Percentiles rank a stretch among this genome's conserved stretches.
These are phyloP conservation scores for Melampsora americana DNA, from an alignment of 1,284 basidiomycete genomes.

Conservation along the genomic window DNA sequence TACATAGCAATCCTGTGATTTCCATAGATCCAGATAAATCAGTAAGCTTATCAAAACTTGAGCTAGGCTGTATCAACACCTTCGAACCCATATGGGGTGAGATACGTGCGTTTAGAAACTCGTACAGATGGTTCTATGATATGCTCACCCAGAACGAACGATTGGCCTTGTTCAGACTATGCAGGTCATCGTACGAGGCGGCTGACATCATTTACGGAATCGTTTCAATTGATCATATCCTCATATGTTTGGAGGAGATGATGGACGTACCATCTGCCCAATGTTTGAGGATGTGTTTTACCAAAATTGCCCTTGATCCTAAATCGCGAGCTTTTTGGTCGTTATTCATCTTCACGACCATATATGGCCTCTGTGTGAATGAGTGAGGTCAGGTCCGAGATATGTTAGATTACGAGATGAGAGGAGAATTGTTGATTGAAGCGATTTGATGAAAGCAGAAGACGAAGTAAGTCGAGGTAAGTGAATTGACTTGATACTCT, in stretches of 20 bases:
- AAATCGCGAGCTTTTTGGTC: conserved; percentile 30
- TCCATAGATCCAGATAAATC: background rate
- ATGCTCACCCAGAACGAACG: conserved; percentile 21
- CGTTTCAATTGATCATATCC: too few species aligned
- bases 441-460: too few species aligned
- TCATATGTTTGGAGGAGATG: background rate
- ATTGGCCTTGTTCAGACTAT: conserved; percentile 25
- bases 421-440: too few species aligned
- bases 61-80: too few species aligned
- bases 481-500: too few species aligned
- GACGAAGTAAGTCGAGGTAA: too few species aligned
- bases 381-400: background rate
- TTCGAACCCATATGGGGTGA: too few species aligned
- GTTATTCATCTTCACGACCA: conserved; percentile 23
- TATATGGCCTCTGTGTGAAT: conserved; percentile 27
- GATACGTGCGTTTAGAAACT: background rate
- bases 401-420: background rate
- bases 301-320: conserved; percentile 28
- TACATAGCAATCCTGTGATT: conserved; percentile 9
- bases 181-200: conserved; percentile 26
- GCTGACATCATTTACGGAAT: background rate
- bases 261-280: conserved; percentile 32
- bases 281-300: conserved; percentile 35
- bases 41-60: background rate
- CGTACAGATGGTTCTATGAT: background rate